Conservation (phyloP, 169 alveolate genomes). For the Plasmodium yoelii region DNA sequence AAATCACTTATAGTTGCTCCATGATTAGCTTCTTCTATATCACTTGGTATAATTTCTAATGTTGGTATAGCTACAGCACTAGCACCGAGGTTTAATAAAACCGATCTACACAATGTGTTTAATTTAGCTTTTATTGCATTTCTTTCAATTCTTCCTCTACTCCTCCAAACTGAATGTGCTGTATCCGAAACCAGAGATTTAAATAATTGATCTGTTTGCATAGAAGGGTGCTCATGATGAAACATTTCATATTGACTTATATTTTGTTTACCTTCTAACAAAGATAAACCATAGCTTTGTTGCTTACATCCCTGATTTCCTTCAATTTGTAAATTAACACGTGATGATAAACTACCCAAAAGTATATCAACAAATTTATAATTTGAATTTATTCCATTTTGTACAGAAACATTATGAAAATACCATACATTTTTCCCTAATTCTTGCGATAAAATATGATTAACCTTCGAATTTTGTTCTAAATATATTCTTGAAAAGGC, state of each 20-base stretch:
- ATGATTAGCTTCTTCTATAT: constrained; percentile 78
- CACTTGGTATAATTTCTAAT: constrained; percentile 81
- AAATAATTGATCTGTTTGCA: constrained; percentile 77
- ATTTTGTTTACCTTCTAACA: constrained; percentile 64
- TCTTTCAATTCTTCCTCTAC: constrained; percentile 80
- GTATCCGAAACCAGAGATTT: constrained; percentile 78
- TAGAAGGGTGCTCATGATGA: constrained; percentile 78
- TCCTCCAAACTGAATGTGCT: constrained; percentile 82
- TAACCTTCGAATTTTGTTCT: constrained; percentile 77
- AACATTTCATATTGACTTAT: constrained; percentile 80
- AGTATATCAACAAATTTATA: constrained; percentile 73
- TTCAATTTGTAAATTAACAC: constrained; percentile 81
- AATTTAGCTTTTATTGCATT: constrained; percentile 79
- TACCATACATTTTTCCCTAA: constrained; percentile 76
- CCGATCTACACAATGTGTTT: constrained; percentile 77
- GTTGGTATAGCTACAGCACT: constrained; percentile 81
- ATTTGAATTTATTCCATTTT: constrained; percentile 60
- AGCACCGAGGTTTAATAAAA: constrained; percentile 80
- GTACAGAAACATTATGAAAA: constrained; percentile 79
- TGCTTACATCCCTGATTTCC: constrained; percentile 61
- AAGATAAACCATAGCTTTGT: constrained; percentile 61
- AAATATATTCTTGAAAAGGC: constrained; percentile 77
- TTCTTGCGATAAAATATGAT: constrained; percentile 81
- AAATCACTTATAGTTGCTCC: constrained; percentile 83
- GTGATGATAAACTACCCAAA: constrained; percentile 76